Evolutionary conservation across 495 filamentous ascomycete genomes (phyloP), one percentile per base, ranked within the genome.

Genomic region (Aspergillus bertholletiae): DNA sequence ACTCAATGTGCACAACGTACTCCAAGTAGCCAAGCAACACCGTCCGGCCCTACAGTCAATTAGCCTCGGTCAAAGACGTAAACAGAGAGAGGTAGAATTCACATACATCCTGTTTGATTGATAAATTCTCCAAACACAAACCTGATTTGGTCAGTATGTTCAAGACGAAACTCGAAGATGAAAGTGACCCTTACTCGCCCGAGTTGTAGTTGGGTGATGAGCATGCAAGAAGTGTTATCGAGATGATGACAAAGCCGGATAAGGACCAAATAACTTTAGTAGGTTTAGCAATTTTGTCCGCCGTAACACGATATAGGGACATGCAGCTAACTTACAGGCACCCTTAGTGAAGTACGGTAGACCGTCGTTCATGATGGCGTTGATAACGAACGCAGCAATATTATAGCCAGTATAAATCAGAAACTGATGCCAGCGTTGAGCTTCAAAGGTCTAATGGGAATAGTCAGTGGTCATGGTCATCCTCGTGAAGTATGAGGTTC

Each of bases 351-450:
- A 75, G 8, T 80, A 70, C 5, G 88, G 87, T 11, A 92, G 68
- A 2, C 78, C 50, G 2, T 74, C 70, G 51, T 85, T 89, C 57
- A 78, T 73, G 49, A 89, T 84, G 2, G 82, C 79, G 58, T 92
- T 92, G 66, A 90, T 74, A 13, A 82, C 34, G 37, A 89, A 85
- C 1, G 81, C 83, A 9, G 77, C 66, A 18, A 88, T 46, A 44
- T 82, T 87, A 60, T 85, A 87, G 1, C 58, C 84, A 49, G 88
- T 76, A 63, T 90, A 90, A 23, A 90, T 81, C 17, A 89, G 66
- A 63, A 92, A 88, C 58, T 88, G 85, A 60, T 91, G 88, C 86
- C 86, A 89, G 15, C 80, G 60, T 55, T 87, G 57, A 9, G 80
- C 57, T 17, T 68, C 65, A 60, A 85, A 90, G 21, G 53, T 39